Evolutionary conservation across 371 early-diverging fungal species (phyloP).

Genomic region (Rhizopus arrhizus): DNA sequence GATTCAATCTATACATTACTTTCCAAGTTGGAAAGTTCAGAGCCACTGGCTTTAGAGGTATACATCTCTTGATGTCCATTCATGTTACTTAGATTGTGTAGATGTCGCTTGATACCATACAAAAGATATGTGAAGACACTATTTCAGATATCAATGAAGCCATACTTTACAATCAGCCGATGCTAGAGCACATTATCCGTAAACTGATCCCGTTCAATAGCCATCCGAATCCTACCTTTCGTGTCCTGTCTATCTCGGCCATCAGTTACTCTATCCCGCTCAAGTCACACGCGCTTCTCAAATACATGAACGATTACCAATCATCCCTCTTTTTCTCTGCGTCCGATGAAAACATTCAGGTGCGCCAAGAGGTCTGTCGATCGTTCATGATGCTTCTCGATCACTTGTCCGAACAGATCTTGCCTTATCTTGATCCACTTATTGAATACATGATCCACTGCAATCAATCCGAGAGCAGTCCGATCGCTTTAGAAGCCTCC

Average conservation of each 20-base stretch:
- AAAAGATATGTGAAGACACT: slow-evolving; percentile 92
- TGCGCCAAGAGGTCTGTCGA: slow-evolving; percentile 87
- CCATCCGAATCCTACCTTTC: slow-evolving; percentile 67
- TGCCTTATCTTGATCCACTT: slow-evolving; percentile 76
- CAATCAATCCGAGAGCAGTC: slow-evolving; percentile 76
- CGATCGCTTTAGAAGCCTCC: slow-evolving; percentile 90
- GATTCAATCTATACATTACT: slow-evolving; percentile 72
- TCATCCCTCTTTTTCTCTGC: slow-evolving; percentile 77
- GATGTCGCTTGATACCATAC: slow-evolving; percentile 82
- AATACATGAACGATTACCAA: slow-evolving; percentile 69
- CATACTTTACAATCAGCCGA: slow-evolving; percentile 49
- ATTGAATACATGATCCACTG: slow-evolving; percentile 92
- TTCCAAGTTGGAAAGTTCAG: slow-evolving; percentile 63
- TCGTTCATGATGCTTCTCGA: slow-evolving; percentile 87
- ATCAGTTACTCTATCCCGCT: slow-evolving; percentile 78
- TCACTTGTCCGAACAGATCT: slow-evolving; percentile 72
- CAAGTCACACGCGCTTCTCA: slow-evolving; percentile 63
- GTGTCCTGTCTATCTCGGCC: slow-evolving; percentile 75
- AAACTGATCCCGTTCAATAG: slow-evolving; percentile 76
- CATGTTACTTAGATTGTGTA: slow-evolving; percentile 27
- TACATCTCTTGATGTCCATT: background rate
- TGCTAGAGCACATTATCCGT: slow-evolving; percentile 76
- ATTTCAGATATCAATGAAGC: slow-evolving; percentile 66
- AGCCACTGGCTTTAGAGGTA: slow-evolving; percentile 76
- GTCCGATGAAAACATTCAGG: slow-evolving; percentile 67